phyloP scores from a whole-genome alignment of 345 rosid genomes.

The Leavenworthia alabamica region DNA sequence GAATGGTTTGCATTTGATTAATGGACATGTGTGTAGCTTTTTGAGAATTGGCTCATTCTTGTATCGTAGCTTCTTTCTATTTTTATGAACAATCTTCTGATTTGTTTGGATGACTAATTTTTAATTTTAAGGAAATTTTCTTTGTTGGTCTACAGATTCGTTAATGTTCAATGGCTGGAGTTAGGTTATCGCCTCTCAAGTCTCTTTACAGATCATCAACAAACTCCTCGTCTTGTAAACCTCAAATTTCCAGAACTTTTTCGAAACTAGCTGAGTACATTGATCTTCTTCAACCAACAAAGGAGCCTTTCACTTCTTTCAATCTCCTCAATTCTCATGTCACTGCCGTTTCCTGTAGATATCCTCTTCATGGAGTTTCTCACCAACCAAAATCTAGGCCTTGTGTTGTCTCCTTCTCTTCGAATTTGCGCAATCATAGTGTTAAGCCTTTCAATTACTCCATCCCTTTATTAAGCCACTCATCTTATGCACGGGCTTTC shows the following conservation, averaged over 20 bases:
- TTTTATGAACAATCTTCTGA: too few relatives aligned
- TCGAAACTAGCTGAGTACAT: conserved; percentile 8
- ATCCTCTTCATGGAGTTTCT: not conserved
- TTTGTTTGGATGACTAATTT: too few relatives aligned
- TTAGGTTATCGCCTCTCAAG: too few relatives aligned
- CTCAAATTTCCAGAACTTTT: conserved; percentile 17
- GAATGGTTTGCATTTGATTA: too few relatives aligned
- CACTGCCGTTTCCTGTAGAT: conserved; percentile 8
- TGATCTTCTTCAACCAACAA: conserved; percentile 10
- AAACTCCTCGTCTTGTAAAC: too few relatives aligned
- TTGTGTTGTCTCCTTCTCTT: conserved; percentile 14
- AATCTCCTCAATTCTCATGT: conserved; percentile 7
- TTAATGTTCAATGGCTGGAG: too few relatives aligned
- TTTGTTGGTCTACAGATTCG: too few relatives aligned
- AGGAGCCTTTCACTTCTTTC: conserved; percentile 12
- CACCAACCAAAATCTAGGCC: conserved; percentile 1
- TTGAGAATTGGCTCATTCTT: too few relatives aligned
- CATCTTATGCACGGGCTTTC: conserved; percentile 39
- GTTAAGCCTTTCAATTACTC: conserved; percentile 31
- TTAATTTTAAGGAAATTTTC: too few relatives aligned
- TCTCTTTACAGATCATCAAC: too few relatives aligned
- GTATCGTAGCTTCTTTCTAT: too few relatives aligned
- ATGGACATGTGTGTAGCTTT: too few relatives aligned
- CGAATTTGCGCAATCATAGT: conserved; percentile 7
- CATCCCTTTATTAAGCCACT: conserved; percentile 24